Conservation (phyloP, 148 eudicot genomes). For the Rhododendron williamsianum region DNA sequence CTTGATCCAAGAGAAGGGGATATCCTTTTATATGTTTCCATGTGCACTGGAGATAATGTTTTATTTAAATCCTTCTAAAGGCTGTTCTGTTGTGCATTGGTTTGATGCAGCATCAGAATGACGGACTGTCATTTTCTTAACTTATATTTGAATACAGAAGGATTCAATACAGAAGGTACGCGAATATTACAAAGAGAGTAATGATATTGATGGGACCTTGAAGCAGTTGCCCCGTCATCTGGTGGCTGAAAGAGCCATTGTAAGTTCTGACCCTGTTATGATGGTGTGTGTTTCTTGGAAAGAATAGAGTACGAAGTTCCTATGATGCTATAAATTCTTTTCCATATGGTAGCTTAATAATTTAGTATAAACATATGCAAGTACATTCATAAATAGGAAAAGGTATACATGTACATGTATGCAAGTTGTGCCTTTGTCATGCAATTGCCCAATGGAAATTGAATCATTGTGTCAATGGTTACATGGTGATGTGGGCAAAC, state of each 20-base stretch:
- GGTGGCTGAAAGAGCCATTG: constrained; percentile 93
- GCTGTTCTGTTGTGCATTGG: constrained; percentile 4
- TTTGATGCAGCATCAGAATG: constrained; percentile 8
- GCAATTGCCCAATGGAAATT: neutral
- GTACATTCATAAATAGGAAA: neutral
- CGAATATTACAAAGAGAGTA: constrained; percentile 76
- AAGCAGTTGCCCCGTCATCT: constrained; percentile 71
- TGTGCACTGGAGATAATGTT: constrained; percentile 4
- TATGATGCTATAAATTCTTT: neutral
- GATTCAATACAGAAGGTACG: constrained; percentile 61
- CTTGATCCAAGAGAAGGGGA: constrained; percentile 99
- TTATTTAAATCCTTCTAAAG: constrained; percentile 3
- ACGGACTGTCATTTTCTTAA: constrained; percentile 32
- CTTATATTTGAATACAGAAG: constrained; percentile 56
- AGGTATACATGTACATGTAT: neutral
- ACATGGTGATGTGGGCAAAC: neutral
- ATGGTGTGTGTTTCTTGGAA: neutral
- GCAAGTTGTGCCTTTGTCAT: neutral
- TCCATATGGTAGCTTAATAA: neutral
- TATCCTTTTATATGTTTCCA: constrained; percentile 53
- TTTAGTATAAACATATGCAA: neutral
- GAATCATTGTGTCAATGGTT: neutral
- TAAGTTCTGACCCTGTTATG: constrained; percentile 33
- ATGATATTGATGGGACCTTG: constrained; percentile 76
- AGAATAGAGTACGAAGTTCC: neutral